A percentile compares a stretch with the other conserved stretches of the same genome.
These are phyloP conservation scores for Fusarium ramigenum DNA, from an alignment of 2,329 filamentous ascomycete species.

Conservation along the genomic window DNA sequence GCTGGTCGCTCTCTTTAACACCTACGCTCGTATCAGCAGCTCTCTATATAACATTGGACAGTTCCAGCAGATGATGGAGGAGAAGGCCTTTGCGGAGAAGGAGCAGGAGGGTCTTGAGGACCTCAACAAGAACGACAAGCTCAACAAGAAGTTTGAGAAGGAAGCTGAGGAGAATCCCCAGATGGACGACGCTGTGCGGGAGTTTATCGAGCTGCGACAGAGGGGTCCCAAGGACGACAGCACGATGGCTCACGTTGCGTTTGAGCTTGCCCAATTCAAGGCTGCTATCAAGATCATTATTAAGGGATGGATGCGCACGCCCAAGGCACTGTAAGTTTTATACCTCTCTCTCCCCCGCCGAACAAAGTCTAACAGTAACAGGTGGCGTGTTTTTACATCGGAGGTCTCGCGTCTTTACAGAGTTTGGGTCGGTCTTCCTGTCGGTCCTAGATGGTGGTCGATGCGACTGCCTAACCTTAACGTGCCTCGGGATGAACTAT, in stretches of 20 bases:
- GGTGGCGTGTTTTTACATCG: constrained; percentile 54
- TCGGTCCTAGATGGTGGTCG: constrained; percentile 59
- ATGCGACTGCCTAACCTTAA: constrained; percentile 55
- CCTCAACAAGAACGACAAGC: constrained; percentile 46
- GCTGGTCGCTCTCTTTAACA: constrained; percentile 94
- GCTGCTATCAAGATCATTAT: constrained; percentile 73
- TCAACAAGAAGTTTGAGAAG: constrained; percentile 43
- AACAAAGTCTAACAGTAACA: constrained; percentile 35
- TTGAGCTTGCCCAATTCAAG: constrained; percentile 72
- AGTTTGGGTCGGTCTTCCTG: constrained; percentile 63
- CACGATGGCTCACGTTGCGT: constrained; percentile 65
- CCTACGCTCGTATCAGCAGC: constrained; percentile 85
- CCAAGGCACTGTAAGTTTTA: constrained; percentile 73
- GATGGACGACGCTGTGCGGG: constrained; percentile 52
- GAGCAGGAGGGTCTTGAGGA: constrained; percentile 43
- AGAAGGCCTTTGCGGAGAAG: constrained; percentile 39
- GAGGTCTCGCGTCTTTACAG: constrained; percentile 60
- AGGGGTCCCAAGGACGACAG: constrained; percentile 45
- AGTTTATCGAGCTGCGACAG: constrained; percentile 47
- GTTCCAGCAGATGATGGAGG: constrained; percentile 69
- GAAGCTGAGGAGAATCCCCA: constrained; percentile 44
- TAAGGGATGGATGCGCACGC: constrained; percentile 74
- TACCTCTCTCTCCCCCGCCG: no score
- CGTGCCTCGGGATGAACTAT: constrained; percentile 60
- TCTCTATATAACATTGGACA: constrained; percentile 78